phyloP scores from a whole-genome alignment of 2,329 filamentous ascomycete species.

The Tympanopsis confertula region DNA sequence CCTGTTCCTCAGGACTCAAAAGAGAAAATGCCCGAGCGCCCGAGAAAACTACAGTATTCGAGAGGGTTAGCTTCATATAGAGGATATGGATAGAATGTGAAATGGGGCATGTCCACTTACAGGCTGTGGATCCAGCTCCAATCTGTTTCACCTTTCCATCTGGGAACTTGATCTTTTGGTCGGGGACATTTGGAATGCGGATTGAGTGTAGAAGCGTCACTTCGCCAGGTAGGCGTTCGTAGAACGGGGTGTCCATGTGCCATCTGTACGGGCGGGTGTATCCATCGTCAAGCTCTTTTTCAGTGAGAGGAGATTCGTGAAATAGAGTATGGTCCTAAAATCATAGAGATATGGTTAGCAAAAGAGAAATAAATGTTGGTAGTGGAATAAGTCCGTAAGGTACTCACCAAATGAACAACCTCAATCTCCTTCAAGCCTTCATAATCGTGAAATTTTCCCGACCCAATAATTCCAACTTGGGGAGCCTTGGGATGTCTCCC shows the following conservation, averaged over 20 bases:
- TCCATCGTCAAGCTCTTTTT: slow-evolving; percentile 7
- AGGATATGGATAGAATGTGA: too few relatives aligned
- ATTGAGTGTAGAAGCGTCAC: slow-evolving; percentile 12
- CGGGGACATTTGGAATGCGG: slow-evolving; percentile 9
- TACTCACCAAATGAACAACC: too few relatives aligned
- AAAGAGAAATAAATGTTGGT: too few relatives aligned
- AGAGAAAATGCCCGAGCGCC: slow-evolving; percentile 12
- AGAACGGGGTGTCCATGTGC: slow-evolving; percentile 16
- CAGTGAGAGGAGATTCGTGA: slow-evolving; percentile 7
- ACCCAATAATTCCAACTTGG: too few relatives aligned
- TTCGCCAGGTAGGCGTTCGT: slow-evolving; percentile 14
- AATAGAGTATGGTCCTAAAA: too few relatives aligned
- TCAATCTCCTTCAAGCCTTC: too few relatives aligned
- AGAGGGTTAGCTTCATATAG: background rate
- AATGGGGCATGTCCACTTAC: slow-evolving; percentile 3
- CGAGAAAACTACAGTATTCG: slow-evolving; percentile 9
- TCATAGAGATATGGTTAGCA: too few relatives aligned
- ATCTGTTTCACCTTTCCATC: slow-evolving; percentile 7
- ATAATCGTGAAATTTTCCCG: too few relatives aligned
- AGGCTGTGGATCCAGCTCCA: slow-evolving; percentile 12
- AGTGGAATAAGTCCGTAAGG: too few relatives aligned
- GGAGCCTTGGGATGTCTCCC: too few relatives aligned
- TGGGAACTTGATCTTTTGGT: slow-evolving; percentile 11
- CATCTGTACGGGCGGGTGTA: slow-evolving; percentile 14
- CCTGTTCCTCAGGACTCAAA: slow-evolving; percentile 11